Conservation (phyloP, 106 monocot genomes). For the Acorus gramineus region DNA sequence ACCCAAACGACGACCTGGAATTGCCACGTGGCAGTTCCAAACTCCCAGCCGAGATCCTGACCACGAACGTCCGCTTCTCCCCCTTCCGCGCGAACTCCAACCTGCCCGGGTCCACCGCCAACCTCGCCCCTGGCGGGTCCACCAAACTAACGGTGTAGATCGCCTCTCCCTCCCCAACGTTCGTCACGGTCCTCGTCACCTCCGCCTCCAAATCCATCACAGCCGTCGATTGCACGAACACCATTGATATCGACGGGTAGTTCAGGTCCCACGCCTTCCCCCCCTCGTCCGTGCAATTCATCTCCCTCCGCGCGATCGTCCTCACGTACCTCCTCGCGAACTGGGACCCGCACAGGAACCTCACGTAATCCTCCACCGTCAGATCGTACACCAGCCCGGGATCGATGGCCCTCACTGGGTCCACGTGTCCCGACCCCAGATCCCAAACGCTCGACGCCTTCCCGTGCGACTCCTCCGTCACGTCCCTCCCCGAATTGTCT, state of each 20-base stretch:
- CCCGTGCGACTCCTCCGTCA: conserved; percentile 11
- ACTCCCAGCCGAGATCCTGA: conserved; percentile 5
- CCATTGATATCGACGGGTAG: conserved; percentile 18
- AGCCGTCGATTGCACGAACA: conserved; percentile 5
- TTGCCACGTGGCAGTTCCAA: neutral
- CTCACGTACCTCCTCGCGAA: conserved; percentile 5
- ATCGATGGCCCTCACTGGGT: conserved; percentile 17
- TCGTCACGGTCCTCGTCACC: conserved; percentile 10
- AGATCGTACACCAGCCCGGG: conserved; percentile 20
- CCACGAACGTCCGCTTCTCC: conserved; percentile 1
- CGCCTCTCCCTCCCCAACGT: neutral
- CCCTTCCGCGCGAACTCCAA: conserved; percentile 18
- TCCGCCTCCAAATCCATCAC: conserved; percentile 1
- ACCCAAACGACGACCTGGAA: conserved; percentile 12
- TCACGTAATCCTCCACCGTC: conserved; percentile 14
- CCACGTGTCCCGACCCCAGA: conserved; percentile 18
- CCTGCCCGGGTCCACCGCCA: conserved; percentile 15
- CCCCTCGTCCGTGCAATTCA: neutral
- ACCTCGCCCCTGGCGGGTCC: conserved; percentile 6
- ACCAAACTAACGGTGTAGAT: conserved; percentile 3
- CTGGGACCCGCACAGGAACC: conserved; percentile 24
- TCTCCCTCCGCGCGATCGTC: neutral
- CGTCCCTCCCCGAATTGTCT: conserved; percentile 12
- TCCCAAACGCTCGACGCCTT: conserved; percentile 13
- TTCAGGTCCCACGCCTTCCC: conserved; percentile 13